phyloP scores from a whole-genome alignment of 345 rosid species.

The Ceriops tagal region DNA sequence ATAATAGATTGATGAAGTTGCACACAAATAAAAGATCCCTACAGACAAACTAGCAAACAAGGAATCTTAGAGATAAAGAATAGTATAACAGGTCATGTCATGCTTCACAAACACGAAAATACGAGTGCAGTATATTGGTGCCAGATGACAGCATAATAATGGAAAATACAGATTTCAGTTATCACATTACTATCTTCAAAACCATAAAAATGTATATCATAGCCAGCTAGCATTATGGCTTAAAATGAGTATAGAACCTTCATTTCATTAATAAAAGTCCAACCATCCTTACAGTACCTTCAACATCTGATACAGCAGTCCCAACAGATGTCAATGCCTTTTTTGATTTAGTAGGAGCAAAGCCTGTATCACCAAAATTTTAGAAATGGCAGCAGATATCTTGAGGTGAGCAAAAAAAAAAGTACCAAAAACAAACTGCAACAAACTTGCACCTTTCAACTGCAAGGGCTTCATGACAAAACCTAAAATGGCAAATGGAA shows the following conservation, averaged over 20 bases:
- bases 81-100: background rate
- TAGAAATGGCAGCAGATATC: constrained; percentile 17
- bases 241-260: constrained; percentile 34
- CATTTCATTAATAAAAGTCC: background rate
- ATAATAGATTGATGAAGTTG: background rate
- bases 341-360: constrained; percentile 44
- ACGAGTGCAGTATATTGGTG: background rate
- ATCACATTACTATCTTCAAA: background rate
- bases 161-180: background rate
- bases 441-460: constrained; percentile 59
- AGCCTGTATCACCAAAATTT: constrained; percentile 53
- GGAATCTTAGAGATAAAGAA: background rate
- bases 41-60: background rate
- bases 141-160: background rate
- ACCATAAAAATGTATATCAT: background rate
- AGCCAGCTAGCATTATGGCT: background rate
- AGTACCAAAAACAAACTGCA: background rate
- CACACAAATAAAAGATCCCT: background rate
- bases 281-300: constrained; percentile 36
- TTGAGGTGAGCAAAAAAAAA: background rate
- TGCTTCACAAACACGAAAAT: background rate
- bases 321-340: constrained; percentile 39
- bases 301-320: constrained; percentile 35
- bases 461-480: constrained; percentile 81
- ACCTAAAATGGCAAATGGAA: constrained; percentile 78